phyloP scores from a whole-genome alignment of 1,284 basidiomycete genomes.

The Coniferiporia weirii region DNA sequence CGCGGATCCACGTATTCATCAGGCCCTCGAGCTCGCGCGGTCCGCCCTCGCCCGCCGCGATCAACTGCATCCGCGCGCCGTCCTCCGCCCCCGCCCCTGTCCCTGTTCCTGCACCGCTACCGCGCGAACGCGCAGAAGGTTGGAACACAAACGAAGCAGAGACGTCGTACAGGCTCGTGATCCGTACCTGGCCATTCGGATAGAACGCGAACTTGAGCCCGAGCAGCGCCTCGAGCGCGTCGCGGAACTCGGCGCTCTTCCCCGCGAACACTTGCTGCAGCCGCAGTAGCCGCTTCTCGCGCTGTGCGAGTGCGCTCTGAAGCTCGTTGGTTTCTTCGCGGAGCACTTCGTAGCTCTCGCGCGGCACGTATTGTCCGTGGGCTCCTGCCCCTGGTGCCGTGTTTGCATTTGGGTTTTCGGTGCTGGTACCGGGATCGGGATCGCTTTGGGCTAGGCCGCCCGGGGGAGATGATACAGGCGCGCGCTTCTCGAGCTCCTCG shows the following conservation, averaged over 20 bases:
- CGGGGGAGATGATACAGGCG: constrained; percentile 23
- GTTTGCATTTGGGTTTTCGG: constrained; percentile 14
- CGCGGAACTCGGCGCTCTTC: constrained; percentile 78
- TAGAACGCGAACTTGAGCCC: constrained; percentile 84
- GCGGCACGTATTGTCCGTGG: constrained; percentile 38
- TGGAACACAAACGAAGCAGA: constrained; percentile 68
- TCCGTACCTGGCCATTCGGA: constrained; percentile 76
- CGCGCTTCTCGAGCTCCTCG: constrained; percentile 43
- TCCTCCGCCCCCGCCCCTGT: constrained; percentile 24
- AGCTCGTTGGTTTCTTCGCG: constrained; percentile 58
- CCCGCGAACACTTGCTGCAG: constrained; percentile 71
- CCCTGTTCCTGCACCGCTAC: neutral
- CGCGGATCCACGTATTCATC: constrained; percentile 69
- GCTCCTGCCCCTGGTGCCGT: neutral
- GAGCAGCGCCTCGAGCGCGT: constrained; percentile 74
- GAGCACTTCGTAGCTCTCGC: constrained; percentile 65
- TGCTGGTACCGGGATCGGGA: neutral
- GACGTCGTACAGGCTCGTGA: constrained; percentile 77
- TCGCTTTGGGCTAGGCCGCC: neutral
- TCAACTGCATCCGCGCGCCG: constrained; percentile 59
- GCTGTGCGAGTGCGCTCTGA: constrained; percentile 55
- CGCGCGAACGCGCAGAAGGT: constrained; percentile 31
- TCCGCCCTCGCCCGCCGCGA: constrained; percentile 63
- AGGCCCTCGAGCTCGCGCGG: constrained; percentile 61
- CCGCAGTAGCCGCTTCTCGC: constrained; percentile 70